Evolutionary conservation across 73 alveolate species (phyloP), one percentile per base, ranked within the genome.

Genomic region (Paramecium sexaurelia): DNA sequence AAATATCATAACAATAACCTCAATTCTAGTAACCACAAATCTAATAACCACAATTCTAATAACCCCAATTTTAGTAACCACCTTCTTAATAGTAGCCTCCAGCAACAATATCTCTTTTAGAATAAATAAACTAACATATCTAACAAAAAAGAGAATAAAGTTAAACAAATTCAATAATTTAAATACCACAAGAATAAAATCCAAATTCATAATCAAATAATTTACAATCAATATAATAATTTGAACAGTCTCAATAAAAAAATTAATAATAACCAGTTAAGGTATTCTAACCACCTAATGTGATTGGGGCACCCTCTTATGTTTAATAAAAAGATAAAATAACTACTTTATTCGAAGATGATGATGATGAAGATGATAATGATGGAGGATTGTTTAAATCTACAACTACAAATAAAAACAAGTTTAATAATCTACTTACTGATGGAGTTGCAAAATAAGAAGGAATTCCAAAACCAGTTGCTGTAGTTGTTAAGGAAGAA

Each of bases 321-420:
- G 55, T 47, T 4, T 9, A 15, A 41, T 19, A 78, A 45, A 78
- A 43, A 5, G 40, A 78, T 19, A 40, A 40, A 8, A 20, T 78
- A 4, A 43, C 39, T 8, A 45, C 15, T 78, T 22, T 78, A 20
- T 78, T 78, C 19, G 90, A 78, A n/a, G n/a, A n/a, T 4, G 90
- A 78, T 6, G 90, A 78, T n/a, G 71, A 43, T 24, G 90, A 78
- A 5, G 90, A 78, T 26, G 73, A 78, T 3, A 51, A 51, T 51
- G 67, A 51, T n/a, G 73, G 41, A 20, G 43, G 75, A 6, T 61
- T 78, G 9, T 78, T 78, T 78, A 45, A 78, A 24, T 36, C 36
- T 36, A 78, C 45, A 10, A 78, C 40, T 3, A 78, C 45, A 26
- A 45, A 45, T 20, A 45, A 45, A 78, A 33, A 43, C 5, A 78